phyloP scores from a whole-genome alignment of 257 asterid species.

The Catharanthus roseus region DNA sequence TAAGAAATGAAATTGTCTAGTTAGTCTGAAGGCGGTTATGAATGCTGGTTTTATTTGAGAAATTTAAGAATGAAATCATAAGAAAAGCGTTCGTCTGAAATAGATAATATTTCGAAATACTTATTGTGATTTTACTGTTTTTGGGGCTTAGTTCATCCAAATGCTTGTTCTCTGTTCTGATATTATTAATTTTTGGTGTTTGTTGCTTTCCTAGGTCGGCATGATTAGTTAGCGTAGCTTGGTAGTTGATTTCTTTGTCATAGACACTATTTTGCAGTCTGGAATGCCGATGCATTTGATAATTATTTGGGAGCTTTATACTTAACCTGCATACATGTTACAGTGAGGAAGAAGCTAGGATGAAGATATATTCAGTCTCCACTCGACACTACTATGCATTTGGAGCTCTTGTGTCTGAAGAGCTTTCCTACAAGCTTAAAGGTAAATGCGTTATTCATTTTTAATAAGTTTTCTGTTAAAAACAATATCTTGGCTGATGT shows the following conservation, averaged over 20 bases:
- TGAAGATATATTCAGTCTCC: constrained; percentile 86
- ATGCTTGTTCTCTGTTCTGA: neutral
- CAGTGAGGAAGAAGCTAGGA: constrained; percentile 93
- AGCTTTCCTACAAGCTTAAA: constrained; percentile 71
- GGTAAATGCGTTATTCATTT: constrained; percentile 26
- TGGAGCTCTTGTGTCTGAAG: constrained; percentile 95
- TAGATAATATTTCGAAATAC: neutral
- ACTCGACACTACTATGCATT: constrained; percentile 85
- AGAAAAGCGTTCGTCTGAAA: neutral
- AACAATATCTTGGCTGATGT: neutral
- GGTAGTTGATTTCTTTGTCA: too few relatives aligned
- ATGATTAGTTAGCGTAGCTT: neutral
- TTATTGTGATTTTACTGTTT: neutral
- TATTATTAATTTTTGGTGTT: neutral
- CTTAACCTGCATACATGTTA: neutral
- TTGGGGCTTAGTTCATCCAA: neutral
- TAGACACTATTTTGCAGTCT: neutral
- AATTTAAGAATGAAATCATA: too few relatives aligned
- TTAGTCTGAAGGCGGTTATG: neutral
- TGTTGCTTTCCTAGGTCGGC: neutral
- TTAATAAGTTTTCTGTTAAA: constrained; percentile 4
- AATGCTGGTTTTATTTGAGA: too few relatives aligned
- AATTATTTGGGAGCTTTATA: neutral
- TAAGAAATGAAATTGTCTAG: neutral
- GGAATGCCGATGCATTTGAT: neutral